These are phyloP conservation scores for Pleurotus cornucopiae DNA, from an alignment of 768 basidiomycete species.

Conservation along the genomic window DNA sequence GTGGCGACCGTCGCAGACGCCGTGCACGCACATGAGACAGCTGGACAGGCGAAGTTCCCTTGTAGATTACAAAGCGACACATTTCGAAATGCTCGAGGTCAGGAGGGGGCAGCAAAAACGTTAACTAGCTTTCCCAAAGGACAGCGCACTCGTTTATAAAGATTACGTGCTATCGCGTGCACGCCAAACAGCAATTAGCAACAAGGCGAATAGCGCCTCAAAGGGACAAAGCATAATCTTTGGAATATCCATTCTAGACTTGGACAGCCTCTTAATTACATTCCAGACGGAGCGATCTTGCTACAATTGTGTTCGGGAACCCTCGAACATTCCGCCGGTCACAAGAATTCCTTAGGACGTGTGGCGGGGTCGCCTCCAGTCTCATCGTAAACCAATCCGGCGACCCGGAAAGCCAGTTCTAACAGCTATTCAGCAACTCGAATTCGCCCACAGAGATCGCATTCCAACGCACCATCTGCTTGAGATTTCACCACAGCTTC, in stretches of 20 bases:
- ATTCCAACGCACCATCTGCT: constrained; percentile 69
- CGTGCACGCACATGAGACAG: constrained; percentile 63
- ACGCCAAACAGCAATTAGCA: neutral
- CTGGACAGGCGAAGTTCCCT: constrained; percentile 90
- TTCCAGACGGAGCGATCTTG: too few relatives aligned
- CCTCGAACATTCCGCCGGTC: constrained; percentile 11
- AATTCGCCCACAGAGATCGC: neutral
- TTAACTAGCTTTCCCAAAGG: too few relatives aligned
- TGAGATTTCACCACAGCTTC: constrained; percentile 74
- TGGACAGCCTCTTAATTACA: too few relatives aligned
- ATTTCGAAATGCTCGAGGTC: constrained; percentile 29
- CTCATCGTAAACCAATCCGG: constrained; percentile 81
- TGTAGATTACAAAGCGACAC: constrained; percentile 94
- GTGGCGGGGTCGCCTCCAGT: constrained; percentile 72
- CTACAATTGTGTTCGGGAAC: neutral
- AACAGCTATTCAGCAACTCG: constrained; percentile 7
- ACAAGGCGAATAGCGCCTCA: neutral
- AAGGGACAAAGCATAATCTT: neutral
- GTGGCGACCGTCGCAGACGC: constrained; percentile 1
- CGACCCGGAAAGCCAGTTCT: constrained; percentile 87
- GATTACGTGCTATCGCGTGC: constrained; percentile 8
- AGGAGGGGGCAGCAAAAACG: too few relatives aligned
- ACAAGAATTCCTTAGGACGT: constrained; percentile 80
- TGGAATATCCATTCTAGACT: too few relatives aligned
- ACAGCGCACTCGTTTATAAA: constrained; percentile 5